phyloP scores from a whole-genome alignment of 164 flowering plant species.

The Nelumbo lutea region DNA sequence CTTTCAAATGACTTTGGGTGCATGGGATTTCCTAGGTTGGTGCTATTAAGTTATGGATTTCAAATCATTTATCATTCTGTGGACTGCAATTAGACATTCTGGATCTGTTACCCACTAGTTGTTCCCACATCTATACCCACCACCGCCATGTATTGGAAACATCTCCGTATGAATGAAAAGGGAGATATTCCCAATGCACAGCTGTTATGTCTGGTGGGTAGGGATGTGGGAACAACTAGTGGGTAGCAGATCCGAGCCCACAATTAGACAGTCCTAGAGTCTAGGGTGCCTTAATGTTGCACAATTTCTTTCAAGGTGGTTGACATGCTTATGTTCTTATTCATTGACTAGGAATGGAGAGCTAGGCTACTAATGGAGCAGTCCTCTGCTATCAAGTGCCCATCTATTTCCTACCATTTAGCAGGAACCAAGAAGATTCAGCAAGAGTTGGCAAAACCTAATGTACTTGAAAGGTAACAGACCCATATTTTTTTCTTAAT shows the following conservation, averaged over 20 bases:
- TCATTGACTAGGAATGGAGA: constrained; percentile 55
- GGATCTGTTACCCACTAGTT: too few species aligned
- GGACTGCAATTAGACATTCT: too few species aligned
- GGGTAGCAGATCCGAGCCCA: not conserved
- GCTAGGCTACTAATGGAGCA: constrained; percentile 67
- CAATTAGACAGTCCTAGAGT: not conserved
- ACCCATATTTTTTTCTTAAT: not conserved
- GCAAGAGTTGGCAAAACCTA: constrained; percentile 74
- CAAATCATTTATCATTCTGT: too few species aligned
- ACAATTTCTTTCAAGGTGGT: not conserved
- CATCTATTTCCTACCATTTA: constrained; percentile 75
- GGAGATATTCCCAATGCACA: too few species aligned
- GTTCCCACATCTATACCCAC: too few species aligned
- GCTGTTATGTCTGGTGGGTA: too few species aligned
- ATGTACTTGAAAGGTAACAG: constrained; percentile 60
- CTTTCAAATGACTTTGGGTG: not conserved
- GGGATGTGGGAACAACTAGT: too few species aligned
- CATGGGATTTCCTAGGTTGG: not conserved
- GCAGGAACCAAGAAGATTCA: constrained; percentile 77
- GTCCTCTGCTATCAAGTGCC: constrained; percentile 72
- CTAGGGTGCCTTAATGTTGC: not conserved
- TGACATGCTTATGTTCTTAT: not conserved
- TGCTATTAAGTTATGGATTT: not conserved
- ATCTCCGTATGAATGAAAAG: too few species aligned
- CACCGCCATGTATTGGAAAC: too few species aligned